A percentile compares a stretch with the other conserved stretches of the same genome.
These are phyloP conservation scores for Podospora pseudopauciseta DNA, from an alignment of 495 filamentous ascomycete species.

Conservation along the genomic window DNA sequence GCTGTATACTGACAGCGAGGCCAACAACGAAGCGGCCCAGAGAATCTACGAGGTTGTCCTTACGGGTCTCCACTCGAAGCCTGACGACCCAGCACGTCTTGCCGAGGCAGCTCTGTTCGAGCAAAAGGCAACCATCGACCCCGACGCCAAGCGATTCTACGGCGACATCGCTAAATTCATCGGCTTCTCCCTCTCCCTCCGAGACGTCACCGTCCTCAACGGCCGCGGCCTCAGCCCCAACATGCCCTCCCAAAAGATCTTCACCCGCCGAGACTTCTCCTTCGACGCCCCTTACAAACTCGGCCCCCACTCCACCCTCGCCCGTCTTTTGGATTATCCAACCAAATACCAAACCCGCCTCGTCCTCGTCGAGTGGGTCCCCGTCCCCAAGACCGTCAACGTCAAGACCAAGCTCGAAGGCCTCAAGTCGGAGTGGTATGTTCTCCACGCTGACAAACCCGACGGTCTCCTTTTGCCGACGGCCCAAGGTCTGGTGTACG, in stretches of 20 bases:
- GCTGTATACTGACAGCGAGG: neutral
- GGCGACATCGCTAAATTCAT: slow-evolving; percentile 12
- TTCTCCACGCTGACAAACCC: slow-evolving; percentile 17
- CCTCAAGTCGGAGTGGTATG: slow-evolving; percentile 13
- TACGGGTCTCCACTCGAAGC: neutral
- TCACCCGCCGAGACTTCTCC: slow-evolving; percentile 12
- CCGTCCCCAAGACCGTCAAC: neutral
- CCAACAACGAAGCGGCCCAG: neutral
- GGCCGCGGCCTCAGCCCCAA: neutral
- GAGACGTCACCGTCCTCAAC: slow-evolving; percentile 1
- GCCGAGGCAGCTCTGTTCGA: slow-evolving; percentile 12
- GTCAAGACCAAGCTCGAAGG: slow-evolving; percentile 9
- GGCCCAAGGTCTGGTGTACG: slow-evolving; percentile 10
- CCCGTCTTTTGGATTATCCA: slow-evolving; percentile 16
- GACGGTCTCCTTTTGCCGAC: slow-evolving; percentile 9
- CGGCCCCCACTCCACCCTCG: slow-evolving; percentile 12
- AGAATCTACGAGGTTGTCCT: slow-evolving; percentile 3
- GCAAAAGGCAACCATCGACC: slow-evolving; percentile 5
- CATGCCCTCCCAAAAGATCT: slow-evolving; percentile 13
- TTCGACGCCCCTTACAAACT: slow-evolving; percentile 14
- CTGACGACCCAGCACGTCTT: slow-evolving; percentile 6
- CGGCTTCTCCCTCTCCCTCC: slow-evolving; percentile 5
- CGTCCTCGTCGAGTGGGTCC: slow-evolving; percentile 14
- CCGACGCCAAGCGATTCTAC: neutral
- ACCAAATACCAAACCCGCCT: slow-evolving; percentile 15